phyloP scores from a whole-genome alignment of 2,329 filamentous ascomycete species.

The Aquanectria penicillioides region DNA sequence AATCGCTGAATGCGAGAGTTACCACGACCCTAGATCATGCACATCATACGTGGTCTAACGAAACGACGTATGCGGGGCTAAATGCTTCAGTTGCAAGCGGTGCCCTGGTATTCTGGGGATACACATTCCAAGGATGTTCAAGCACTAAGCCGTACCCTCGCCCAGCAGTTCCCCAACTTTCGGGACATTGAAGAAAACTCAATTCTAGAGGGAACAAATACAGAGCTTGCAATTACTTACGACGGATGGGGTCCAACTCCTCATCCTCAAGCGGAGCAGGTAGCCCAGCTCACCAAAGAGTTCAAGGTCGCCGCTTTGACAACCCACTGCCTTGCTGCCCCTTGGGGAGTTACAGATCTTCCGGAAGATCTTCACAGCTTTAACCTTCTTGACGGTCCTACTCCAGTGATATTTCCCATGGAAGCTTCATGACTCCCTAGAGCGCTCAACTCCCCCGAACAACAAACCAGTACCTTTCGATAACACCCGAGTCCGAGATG shows the following conservation, averaged over 20 bases:
- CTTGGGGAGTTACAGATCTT: constrained; percentile 51
- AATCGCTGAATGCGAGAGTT: constrained; percentile 62
- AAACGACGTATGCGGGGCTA: constrained; percentile 55
- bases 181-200: constrained; percentile 46
- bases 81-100: constrained; percentile 59
- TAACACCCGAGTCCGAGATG: constrained; percentile 68
- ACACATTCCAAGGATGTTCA: constrained; percentile 51
- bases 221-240: constrained; percentile 54
- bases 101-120: constrained; percentile 59
- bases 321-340: constrained; percentile 53
- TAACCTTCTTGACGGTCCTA: constrained; percentile 53
- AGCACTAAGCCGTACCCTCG: constrained; percentile 41
- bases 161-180: constrained; percentile 53
- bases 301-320: constrained; percentile 58
- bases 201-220: constrained; percentile 40
- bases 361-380: constrained; percentile 50
- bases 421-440: constrained; percentile 52
- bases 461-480: constrained; percentile 64
- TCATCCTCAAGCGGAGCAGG: constrained; percentile 39
- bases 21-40: constrained; percentile 65
- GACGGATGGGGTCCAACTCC: constrained; percentile 48
- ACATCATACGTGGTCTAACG: constrained; percentile 57
- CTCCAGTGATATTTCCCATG: constrained; percentile 65
- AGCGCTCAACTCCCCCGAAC: constrained; percentile 55
- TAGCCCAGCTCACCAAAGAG: constrained; percentile 49